Evolutionary conservation across 768 basidiomycete genomes (phyloP).

Genomic region (Tricholoma flavovirens): DNA sequence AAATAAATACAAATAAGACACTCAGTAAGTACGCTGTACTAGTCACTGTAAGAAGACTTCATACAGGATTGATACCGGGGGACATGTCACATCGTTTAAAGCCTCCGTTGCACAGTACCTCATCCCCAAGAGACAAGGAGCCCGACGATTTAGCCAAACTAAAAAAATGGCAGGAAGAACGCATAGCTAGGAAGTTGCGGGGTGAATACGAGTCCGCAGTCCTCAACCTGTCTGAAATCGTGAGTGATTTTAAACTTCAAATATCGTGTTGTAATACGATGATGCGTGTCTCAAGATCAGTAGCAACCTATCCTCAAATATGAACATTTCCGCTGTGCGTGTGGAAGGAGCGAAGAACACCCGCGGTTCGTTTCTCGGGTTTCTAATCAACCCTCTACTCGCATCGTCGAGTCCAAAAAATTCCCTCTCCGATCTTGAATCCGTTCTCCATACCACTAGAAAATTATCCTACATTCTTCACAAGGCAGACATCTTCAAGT

Average conservation of each 20-base stretch:
- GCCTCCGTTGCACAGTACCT: conserved; percentile 50
- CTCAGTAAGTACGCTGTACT: too few species aligned
- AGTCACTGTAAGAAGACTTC: too few species aligned
- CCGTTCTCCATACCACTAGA: conserved; percentile 66
- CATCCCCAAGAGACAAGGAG: conserved; percentile 51
- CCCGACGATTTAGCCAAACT: conserved; percentile 54
- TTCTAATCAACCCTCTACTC: conserved; percentile 64
- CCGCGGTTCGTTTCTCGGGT: conserved; percentile 74
- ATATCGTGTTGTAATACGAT: background rate
- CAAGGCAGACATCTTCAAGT: conserved; percentile 72
- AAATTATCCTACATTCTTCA: conserved; percentile 59
- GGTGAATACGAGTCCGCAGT: conserved; percentile 77
- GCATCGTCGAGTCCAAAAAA: conserved; percentile 14
- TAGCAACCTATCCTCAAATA: conserved; percentile 56
- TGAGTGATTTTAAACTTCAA: conserved; percentile 9
- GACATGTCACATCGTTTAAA: conserved; percentile 15
- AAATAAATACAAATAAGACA: too few species aligned
- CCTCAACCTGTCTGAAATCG: conserved; percentile 49
- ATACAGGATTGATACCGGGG: too few species aligned
- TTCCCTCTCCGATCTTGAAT: conserved; percentile 41
- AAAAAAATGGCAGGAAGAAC: conserved; percentile 67
- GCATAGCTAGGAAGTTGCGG: conserved; percentile 58
- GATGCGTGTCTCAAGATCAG: conserved; percentile 45
- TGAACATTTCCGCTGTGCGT: conserved; percentile 71
- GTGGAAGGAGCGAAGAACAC: conserved; percentile 75